phyloP scores from a whole-genome alignment of 1,139 yeast species.

The Meyerozyma guilliermondii region DNA sequence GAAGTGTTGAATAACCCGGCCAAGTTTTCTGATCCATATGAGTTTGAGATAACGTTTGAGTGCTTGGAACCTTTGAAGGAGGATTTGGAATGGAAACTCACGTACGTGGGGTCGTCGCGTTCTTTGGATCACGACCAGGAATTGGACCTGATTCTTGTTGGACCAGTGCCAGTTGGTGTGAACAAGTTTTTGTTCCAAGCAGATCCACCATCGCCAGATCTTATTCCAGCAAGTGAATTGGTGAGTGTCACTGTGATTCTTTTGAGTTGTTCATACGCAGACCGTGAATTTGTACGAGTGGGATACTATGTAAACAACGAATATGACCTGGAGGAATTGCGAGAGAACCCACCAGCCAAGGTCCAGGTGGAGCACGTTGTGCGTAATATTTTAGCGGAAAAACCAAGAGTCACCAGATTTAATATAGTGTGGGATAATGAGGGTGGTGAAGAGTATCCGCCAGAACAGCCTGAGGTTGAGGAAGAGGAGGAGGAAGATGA shows the following conservation, averaged over 20 bases:
- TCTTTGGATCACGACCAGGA: slow-evolving; percentile 96
- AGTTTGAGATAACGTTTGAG: slow-evolving; percentile 95
- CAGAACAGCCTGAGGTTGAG: slow-evolving; percentile 44
- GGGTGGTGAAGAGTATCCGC: slow-evolving; percentile 68
- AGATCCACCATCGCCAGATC: slow-evolving; percentile 93
- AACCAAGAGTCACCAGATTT: slow-evolving; percentile 94
- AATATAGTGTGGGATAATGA: slow-evolving; percentile 91
- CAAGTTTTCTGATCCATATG: slow-evolving; percentile 86
- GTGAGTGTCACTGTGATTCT: slow-evolving; percentile 93
- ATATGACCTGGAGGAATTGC: slow-evolving; percentile 85
- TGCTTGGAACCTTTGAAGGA: slow-evolving; percentile 90
- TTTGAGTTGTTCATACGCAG: slow-evolving; percentile 88
- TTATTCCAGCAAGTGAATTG: slow-evolving; percentile 92
- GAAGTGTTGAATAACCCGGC: slow-evolving; percentile 95
- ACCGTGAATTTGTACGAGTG: slow-evolving; percentile 90
- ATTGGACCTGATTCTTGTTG: slow-evolving; percentile 88
- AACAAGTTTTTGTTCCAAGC: slow-evolving; percentile 91
- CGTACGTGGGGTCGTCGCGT: slow-evolving; percentile 92
- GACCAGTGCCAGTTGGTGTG: slow-evolving; percentile 97
- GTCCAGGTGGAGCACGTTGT: slow-evolving; percentile 94
- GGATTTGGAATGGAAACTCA: slow-evolving; percentile 94
- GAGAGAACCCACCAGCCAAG: slow-evolving; percentile 90
- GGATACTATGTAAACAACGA: slow-evolving; percentile 98
- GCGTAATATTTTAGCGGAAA: slow-evolving; percentile 90
- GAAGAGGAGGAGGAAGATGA: slow-evolving; percentile 63